These are phyloP conservation scores for Cerioporus squamosus DNA, from an alignment of 1,284 basidiomycete genomes.

Conservation along the genomic window DNA sequence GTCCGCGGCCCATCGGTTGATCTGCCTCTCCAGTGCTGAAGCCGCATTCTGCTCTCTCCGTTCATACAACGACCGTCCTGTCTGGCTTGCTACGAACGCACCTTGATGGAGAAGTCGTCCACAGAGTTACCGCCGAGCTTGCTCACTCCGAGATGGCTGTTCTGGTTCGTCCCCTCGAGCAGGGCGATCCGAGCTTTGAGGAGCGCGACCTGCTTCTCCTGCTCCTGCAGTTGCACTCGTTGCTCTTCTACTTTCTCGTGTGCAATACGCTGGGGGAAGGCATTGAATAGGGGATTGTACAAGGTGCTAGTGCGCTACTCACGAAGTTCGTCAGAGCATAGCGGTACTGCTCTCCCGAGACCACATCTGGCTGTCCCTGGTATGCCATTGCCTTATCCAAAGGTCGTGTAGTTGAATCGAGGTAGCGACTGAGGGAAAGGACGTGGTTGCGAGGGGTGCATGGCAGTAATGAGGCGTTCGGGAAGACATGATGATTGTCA, in stretches of 20 bases:
- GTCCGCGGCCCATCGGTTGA: constrained; percentile 84
- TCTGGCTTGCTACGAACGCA: constrained; percentile 34
- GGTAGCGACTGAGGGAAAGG: constrained; percentile 1
- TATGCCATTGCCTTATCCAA: constrained; percentile 4
- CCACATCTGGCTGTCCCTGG: constrained; percentile 47
- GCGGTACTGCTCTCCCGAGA: constrained; percentile 75
- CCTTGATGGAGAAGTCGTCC: constrained; percentile 86
- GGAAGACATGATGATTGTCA: background rate
- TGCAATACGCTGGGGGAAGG: constrained; percentile 65
- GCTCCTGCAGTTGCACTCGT: constrained; percentile 75
- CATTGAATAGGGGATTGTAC: background rate
- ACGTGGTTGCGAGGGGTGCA: background rate
- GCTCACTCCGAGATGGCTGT: constrained; percentile 33
- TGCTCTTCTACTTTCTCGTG: constrained; percentile 87
- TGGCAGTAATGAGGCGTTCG: too few species aligned
- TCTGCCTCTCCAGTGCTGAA: constrained; percentile 74
- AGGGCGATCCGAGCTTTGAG: constrained; percentile 70
- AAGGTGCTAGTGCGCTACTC: constrained; percentile 32
- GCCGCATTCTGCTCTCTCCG: constrained; percentile 60
- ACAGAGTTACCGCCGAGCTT: constrained; percentile 62
- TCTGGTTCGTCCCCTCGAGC: constrained; percentile 63
- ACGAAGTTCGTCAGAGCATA: constrained; percentile 84
- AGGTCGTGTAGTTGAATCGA: background rate
- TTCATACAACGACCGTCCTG: background rate
- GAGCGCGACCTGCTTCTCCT: constrained; percentile 78